Evolutionary conservation across 495 filamentous ascomycete species (phyloP).

Genomic region (Penicillium soppii): DNA sequence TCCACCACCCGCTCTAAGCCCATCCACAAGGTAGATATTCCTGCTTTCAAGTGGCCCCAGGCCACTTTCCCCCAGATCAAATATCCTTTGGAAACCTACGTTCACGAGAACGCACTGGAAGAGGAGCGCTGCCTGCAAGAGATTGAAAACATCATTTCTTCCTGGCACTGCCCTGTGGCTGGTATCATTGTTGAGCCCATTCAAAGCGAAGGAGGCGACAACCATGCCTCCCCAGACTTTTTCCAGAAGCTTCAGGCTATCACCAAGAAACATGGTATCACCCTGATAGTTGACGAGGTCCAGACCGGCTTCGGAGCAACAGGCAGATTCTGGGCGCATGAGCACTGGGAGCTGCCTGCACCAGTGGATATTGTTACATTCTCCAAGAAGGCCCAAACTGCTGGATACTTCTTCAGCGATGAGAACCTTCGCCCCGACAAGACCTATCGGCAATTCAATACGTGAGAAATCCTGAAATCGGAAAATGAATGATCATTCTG

Average conservation of each 20-base stretch:
- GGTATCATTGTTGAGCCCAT: constrained; percentile 81
- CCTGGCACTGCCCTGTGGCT: constrained; percentile 65
- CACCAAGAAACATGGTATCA: constrained; percentile 67
- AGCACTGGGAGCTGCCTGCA: constrained; percentile 73
- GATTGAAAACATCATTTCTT: constrained; percentile 69
- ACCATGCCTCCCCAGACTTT: constrained; percentile 79
- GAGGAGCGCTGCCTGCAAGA: constrained; percentile 74
- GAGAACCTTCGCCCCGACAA: constrained; percentile 73
- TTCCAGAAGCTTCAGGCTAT: constrained; percentile 72
- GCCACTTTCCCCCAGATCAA: constrained; percentile 75
- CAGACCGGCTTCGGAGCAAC: constrained; percentile 77
- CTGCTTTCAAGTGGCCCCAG: constrained; percentile 88
- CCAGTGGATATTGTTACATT: constrained; percentile 91
- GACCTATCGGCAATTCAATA: constrained; percentile 90
- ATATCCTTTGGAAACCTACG: constrained; percentile 74
- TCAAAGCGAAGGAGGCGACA: constrained; percentile 87
- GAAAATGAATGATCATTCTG: neutral
- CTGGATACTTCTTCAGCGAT: constrained; percentile 83
- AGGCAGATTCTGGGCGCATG: constrained; percentile 85
- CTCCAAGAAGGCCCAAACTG: constrained; percentile 86
- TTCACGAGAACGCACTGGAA: constrained; percentile 64
- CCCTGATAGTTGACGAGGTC: constrained; percentile 87
- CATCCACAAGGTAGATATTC: constrained; percentile 89
- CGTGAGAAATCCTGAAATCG: constrained; percentile 20
- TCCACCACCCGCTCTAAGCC: constrained; percentile 83